Conservation (phyloP, 1,139 yeast species). For the Saccharomyces hybrid region DNA sequence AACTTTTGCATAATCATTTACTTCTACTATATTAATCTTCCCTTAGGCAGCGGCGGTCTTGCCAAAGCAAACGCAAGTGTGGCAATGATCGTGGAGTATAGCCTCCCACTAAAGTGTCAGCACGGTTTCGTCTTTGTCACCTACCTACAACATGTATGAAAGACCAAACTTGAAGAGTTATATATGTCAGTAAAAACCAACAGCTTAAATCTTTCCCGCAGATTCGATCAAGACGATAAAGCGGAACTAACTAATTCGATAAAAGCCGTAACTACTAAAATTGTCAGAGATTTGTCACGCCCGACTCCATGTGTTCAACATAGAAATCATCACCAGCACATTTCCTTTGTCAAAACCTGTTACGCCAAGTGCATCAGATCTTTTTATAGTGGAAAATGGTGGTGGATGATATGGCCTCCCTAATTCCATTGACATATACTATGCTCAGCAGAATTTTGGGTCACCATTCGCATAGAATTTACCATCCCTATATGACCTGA, state of each 20-base stretch:
- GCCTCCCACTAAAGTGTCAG: background rate
- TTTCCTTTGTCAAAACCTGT: background rate
- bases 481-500: background rate
- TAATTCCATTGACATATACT: background rate
- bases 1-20: background rate
- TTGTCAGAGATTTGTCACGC: background rate
- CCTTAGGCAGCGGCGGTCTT: background rate
- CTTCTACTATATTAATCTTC: background rate
- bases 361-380: background rate
- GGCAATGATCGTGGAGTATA: background rate
- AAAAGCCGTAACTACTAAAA: background rate
- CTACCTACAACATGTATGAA: background rate
- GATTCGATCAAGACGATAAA: background rate
- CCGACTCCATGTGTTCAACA: background rate
- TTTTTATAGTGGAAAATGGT: background rate
- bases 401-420: background rate
- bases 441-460: background rate
- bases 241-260: background rate
- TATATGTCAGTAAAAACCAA: background rate
- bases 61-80: background rate
- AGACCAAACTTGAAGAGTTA: background rate
- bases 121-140: background rate
- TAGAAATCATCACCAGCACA: background rate
- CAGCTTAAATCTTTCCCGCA: background rate
- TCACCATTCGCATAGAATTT: background rate